Evolutionary conservation across 225 moss, liverwort and hornwort genomes (phyloP).

Genomic region (Asterella californica): DNA sequence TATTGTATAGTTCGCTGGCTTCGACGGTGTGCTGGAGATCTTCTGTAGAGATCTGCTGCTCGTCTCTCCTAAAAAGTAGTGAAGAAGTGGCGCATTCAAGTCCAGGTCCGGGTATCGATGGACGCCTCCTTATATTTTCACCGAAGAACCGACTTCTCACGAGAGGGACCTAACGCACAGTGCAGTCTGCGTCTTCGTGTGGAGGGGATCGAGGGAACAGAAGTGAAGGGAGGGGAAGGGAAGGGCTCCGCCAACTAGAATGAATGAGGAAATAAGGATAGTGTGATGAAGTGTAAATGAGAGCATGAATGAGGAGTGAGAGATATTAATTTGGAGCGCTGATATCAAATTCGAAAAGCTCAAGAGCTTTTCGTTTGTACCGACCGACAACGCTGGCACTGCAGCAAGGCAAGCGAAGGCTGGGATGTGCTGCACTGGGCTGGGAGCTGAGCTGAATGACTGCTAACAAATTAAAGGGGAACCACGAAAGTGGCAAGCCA

Average conservation of each 20-base stretch:
- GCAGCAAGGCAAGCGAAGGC: background rate
- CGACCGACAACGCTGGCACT: background rate
- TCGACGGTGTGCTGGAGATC: background rate
- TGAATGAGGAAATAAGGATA: background rate
- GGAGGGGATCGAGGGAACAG: background rate
- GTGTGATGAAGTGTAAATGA: background rate
- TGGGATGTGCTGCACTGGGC: background rate
- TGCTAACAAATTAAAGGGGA: background rate
- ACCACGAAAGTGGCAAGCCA: slow-evolving; percentile 2
- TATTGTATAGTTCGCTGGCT: background rate
- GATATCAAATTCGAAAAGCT: background rate
- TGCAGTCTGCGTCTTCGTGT: background rate
- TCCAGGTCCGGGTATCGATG: background rate
- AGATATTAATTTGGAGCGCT: slow-evolving; percentile 12
- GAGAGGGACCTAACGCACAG: background rate
- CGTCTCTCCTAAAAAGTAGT: background rate
- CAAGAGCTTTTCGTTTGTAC: background rate
- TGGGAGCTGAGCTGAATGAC: background rate
- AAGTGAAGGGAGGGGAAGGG: background rate
- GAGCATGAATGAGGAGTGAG: background rate
- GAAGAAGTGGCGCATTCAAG: background rate
- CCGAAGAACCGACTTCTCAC: background rate
- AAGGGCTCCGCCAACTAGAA: too few species aligned
- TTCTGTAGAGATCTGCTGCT: background rate
- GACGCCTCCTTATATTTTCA: background rate